phyloP scores from a whole-genome alignment of 2,329 filamentous ascomycete genomes.

The Ambrosiella beaveri region DNA sequence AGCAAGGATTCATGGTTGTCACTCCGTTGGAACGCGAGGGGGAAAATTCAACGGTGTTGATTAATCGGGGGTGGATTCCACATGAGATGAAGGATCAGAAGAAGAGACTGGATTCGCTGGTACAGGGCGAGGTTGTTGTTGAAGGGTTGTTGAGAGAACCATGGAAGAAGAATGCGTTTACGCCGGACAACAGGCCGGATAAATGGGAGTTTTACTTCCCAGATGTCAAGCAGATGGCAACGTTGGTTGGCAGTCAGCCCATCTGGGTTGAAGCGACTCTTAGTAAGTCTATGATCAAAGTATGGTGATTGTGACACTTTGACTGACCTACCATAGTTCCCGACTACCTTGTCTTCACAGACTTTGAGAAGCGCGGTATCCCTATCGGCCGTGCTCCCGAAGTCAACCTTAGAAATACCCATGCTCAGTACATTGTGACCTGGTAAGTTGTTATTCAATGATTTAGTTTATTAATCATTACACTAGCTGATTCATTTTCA shows the following conservation, averaged over 20 bases:
- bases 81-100: conserved; percentile 53
- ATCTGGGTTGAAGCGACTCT: conserved; percentile 96
- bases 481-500: background rate
- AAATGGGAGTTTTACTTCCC: conserved; percentile 86
- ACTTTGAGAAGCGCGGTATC: conserved; percentile 63
- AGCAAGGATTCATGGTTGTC: conserved; percentile 79
- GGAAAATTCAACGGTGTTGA: conserved; percentile 51
- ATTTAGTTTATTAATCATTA: conserved; percentile 5
- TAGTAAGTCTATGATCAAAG: conserved; percentile 34
- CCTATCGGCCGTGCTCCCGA: conserved; percentile 78
- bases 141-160: conserved; percentile 76
- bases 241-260: conserved; percentile 60
- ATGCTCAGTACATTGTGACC: conserved; percentile 96
- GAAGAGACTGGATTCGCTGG: conserved; percentile 48
- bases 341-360: conserved; percentile 58
- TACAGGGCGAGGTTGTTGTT: conserved; percentile 53
- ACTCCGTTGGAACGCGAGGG: conserved; percentile 67
- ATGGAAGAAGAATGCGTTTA: conserved; percentile 97
- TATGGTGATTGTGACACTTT: background rate
- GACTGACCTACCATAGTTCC: conserved; percentile 37
- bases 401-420: conserved; percentile 89
- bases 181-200: conserved; percentile 72
- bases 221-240: conserved; percentile 82
- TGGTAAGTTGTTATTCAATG: conserved; percentile 45
- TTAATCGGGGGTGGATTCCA: conserved; percentile 83